Percentiles rank a stretch among this genome's conserved stretches.
Conservation (phyloP, 768 basidiomycete species). For the Trametes cubensis region DNA sequence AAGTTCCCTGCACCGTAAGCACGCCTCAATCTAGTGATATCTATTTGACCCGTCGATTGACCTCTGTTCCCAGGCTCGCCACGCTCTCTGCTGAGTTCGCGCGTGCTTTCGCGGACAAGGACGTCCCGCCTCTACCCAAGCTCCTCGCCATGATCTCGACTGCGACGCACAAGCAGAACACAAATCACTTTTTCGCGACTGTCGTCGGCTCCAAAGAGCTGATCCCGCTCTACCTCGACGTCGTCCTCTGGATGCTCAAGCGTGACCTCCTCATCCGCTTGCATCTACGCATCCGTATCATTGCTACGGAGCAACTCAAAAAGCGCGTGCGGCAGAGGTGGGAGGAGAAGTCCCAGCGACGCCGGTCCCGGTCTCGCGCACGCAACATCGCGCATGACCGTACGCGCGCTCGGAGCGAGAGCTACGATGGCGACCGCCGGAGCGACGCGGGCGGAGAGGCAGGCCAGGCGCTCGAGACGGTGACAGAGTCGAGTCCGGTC, state of each 20-base stretch:
- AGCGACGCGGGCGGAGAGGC: slow-evolving; percentile 25
- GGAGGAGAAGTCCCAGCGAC: slow-evolving; percentile 39
- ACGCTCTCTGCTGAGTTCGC: slow-evolving; percentile 63
- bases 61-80: slow-evolving; percentile 46
- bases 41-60: neutral
- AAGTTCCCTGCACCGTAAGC: slow-evolving; percentile 63
- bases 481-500: slow-evolving; percentile 28
- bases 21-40: neutral
- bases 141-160: slow-evolving; percentile 78
- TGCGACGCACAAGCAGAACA: slow-evolving; percentile 60
- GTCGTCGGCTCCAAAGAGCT: slow-evolving; percentile 71
- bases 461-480: slow-evolving; percentile 22
- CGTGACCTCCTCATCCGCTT: slow-evolving; percentile 83
- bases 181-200: slow-evolving; percentile 79
- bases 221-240: slow-evolving; percentile 73
- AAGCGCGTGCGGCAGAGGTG: slow-evolving; percentile 52
- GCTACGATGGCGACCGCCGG: neutral
- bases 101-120: slow-evolving; percentile 55
- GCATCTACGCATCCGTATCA: slow-evolving; percentile 83
- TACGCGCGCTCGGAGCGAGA: slow-evolving; percentile 3
- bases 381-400: slow-evolving; percentile 23
- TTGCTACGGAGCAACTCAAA: slow-evolving; percentile 80
- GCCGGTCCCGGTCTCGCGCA: slow-evolving; percentile 27
- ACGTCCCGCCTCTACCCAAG: slow-evolving; percentile 69
- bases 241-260: slow-evolving; percentile 90